These are phyloP conservation scores for Dentipellis fragilis DNA, from an alignment of 768 basidiomycete species.

Conservation along the genomic window DNA sequence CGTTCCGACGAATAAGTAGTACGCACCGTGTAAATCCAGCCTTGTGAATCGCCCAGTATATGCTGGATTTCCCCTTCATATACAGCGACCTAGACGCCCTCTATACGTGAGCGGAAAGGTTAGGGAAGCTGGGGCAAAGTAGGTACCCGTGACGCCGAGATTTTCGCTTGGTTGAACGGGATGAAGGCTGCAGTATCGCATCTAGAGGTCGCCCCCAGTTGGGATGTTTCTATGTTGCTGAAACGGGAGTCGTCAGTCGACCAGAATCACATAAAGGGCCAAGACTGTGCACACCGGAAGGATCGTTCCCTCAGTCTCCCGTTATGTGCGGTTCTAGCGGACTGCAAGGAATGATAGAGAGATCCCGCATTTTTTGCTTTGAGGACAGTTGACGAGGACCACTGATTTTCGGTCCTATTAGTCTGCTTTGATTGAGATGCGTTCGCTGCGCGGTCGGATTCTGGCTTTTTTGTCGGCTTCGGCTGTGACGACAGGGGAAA, in stretches of 20 bases:
- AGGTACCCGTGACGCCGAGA: not conserved
- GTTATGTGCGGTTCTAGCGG: not conserved
- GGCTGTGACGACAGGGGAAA: constrained; percentile 16
- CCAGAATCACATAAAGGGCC: not conserved
- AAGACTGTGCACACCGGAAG: not conserved
- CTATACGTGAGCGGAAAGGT: too few relatives aligned
- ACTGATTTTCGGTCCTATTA: too few relatives aligned
- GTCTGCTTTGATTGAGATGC: too few relatives aligned
- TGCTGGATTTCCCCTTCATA: not conserved
- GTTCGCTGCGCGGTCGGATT: not conserved
- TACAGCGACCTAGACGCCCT: not conserved
- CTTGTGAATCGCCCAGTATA: not conserved
- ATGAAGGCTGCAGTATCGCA: not conserved
- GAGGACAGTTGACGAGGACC: too few relatives aligned
- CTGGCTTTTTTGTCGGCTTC: not conserved
- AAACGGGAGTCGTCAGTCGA: not conserved
- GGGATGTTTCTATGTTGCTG: not conserved
- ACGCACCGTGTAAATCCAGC: not conserved
- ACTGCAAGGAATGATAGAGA: not conserved
- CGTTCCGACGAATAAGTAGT: too few relatives aligned
- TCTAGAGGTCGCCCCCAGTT: not conserved
- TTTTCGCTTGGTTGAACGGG: not conserved
- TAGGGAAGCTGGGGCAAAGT: not conserved
- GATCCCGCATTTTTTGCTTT: too few relatives aligned
- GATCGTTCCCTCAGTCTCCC: not conserved